Base-by-base conservation (phyloP, 805 yeast species). In the Scheffersomyces lignosus region DNA sequence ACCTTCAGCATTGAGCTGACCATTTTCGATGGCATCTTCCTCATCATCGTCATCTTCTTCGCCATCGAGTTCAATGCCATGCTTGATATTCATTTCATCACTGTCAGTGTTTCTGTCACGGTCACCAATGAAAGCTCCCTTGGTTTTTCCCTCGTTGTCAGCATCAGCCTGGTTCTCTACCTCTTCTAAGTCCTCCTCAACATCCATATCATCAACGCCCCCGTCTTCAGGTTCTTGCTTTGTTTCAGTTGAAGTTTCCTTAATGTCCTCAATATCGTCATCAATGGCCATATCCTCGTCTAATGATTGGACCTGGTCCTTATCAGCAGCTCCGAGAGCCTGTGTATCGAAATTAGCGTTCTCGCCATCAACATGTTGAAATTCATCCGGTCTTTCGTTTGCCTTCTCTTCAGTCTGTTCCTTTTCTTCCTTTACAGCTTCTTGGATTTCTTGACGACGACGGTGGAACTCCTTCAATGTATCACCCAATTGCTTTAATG, bases 391-490 rank as follows among this genome's bases (percentile, higher is more conserved):
- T 34, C 80, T 74, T 43, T 80, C 83, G 41, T 77, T 81, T 9
- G 81, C 80, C 16, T 69, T 64, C 36, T 77, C 73, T 9, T 81
- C 80, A 5, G 43, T 47, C 17, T 56, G 16, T 30, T 74, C 67
- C 17, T 63, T 64, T 23, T 67, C 63, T 18, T 64, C 61, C 22
- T 43, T 44, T 3, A 75, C 62, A 7, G 86, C 78, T 45, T 87
- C 90, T 47, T 81, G 72, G 43, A 93, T 91, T 49, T 89, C 96
- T 58, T 87, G 88, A 45, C 85, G 81, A 50, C 96, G 83, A 56
- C 87, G 84, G 56, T 91, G 95, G 64, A 85, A 91, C 54, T 90
- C 96, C 50, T 91, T 87, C 64, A 90, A 58, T 1, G 96, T 78
- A 60, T 90, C 97, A 35, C 99, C 98, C 10, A 93, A 72, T 56